These are phyloP conservation scores for Camellia sinensis DNA, from an alignment of 148 eudicot genomes.

Conservation along the genomic window DNA sequence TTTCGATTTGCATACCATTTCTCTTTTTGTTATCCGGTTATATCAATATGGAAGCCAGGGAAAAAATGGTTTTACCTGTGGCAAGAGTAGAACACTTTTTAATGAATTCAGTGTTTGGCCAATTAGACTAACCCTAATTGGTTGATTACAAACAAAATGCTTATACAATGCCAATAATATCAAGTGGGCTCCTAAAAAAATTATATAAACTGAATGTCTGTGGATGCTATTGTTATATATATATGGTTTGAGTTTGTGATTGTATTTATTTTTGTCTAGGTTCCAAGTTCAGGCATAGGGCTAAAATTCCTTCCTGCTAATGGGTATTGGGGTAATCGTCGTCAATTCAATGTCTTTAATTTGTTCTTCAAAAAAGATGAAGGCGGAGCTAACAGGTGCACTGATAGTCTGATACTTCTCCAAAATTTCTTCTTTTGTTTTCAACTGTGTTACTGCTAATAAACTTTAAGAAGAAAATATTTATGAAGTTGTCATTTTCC, in stretches of 20 bases:
- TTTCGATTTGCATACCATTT: too few relatives aligned
- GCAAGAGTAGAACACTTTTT: too few relatives aligned
- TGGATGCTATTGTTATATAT: not conserved
- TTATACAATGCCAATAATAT: too few relatives aligned
- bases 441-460: not conserved
- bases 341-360: conserved; percentile 76
- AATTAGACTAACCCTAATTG: too few relatives aligned
- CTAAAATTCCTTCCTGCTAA: conserved; percentile 30
- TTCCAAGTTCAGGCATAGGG: conserved; percentile 30
- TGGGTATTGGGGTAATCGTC: conserved; percentile 33
- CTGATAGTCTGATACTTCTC: too few relatives aligned
- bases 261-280: conserved; percentile 7
- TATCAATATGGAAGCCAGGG: too few relatives aligned
- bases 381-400: conserved; percentile 67
- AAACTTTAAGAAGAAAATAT: not conserved
- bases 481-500: not conserved
- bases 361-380: conserved; percentile 77
- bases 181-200: too few relatives aligned
- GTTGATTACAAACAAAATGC: too few relatives aligned
- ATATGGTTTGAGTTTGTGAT: not conserved
- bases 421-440: not conserved
- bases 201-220: too few relatives aligned
- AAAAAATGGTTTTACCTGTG: too few relatives aligned
- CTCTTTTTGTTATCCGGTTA: too few relatives aligned
- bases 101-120: too few relatives aligned